Evolutionary conservation across 1,284 basidiomycete genomes (phyloP), one percentile per base, ranked within the genome.

Genomic region (Polyporus tsugae): DNA sequence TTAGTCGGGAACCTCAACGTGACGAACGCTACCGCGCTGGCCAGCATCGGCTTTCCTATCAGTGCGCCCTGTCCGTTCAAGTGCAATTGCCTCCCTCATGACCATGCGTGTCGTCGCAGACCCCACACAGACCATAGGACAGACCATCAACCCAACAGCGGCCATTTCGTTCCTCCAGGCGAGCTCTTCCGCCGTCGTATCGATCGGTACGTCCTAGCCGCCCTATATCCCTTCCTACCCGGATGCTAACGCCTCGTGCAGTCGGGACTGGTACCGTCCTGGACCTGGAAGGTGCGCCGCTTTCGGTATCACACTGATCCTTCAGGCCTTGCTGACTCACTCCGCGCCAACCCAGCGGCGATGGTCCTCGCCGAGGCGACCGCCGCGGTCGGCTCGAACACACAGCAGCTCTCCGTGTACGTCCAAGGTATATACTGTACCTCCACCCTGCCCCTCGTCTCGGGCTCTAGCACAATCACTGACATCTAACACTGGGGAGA

Each of bases 111-210:
- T 19, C 15, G 25, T 7, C 25, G 15, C n/a, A 63, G 62, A 60
- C 39, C 62, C 62, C 13, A 19, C 64, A 38, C 58, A 42, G n/a
- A 62, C 64, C 38, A 62, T 13, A 36, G 29, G 33, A 6, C 58
- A 42, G n/a, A 62, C 64, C 29, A 58, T 61, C 15, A 61, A 70
- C 41, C 52, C 60, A 17, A 55, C 46, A 1, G 38, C 41, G 25
- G 35, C 52, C n/a, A 41, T 70, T 25, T 58, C 66, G 35, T 60
- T 62, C 58, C 36, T 70, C 6, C 66, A 65, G 62, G 66, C 64
- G 36, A 64, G 63, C 58, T 60, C 66, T 19, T 39, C 63, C 11
- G 36, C 61, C 13, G 29, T 68, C 6, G 62, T 35, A 17, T 61
- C 66, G 2, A 66, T 57, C 33, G 33, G 69, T 70, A 42, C 36